Conservation (phyloP, 208 protist species). For the Sergeia podlipaevii region DNA sequence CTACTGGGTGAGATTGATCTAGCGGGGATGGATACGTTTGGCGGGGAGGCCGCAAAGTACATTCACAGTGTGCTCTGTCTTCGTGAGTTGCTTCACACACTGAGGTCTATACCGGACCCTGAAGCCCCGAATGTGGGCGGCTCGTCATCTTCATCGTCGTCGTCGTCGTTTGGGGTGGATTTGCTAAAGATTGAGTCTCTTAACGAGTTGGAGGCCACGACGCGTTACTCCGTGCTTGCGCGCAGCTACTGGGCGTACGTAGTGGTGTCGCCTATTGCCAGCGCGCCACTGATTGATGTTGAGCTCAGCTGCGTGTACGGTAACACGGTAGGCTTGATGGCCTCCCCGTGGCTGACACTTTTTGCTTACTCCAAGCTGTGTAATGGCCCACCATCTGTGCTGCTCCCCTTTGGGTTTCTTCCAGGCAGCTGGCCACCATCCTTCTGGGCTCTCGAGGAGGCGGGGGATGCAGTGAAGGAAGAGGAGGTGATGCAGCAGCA, state of each 20-base stretch:
- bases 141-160: too few relatives aligned
- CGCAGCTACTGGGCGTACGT: slow-evolving; percentile 87
- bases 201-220: slow-evolving; percentile 85
- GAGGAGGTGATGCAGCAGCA: neutral
- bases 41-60: slow-evolving; percentile 88
- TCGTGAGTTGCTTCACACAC: slow-evolving; percentile 54
- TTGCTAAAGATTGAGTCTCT: slow-evolving; percentile 88
- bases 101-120: slow-evolving; percentile 38
- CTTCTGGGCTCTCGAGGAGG: slow-evolving; percentile 34
- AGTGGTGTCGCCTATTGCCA: slow-evolving; percentile 52
- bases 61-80: slow-evolving; percentile 79
- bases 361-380: slow-evolving; percentile 55
- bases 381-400: slow-evolving; percentile 48
- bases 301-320: slow-evolving; percentile 77
- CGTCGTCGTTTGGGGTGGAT: slow-evolving; percentile 52
- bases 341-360: slow-evolving; percentile 79
- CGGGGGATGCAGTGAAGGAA: neutral
- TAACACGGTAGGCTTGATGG: slow-evolving; percentile 71
- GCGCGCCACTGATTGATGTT: slow-evolving; percentile 66
- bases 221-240: slow-evolving; percentile 81
- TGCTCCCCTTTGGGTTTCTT: slow-evolving; percentile 66
- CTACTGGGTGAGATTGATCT: slow-evolving; percentile 61
- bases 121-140: slow-evolving; percentile 27
- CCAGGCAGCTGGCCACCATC: slow-evolving; percentile 53
- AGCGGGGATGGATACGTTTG: slow-evolving; percentile 27